phyloP scores from a whole-genome alignment of 306 rosid species.

The Glycine latifolia region DNA sequence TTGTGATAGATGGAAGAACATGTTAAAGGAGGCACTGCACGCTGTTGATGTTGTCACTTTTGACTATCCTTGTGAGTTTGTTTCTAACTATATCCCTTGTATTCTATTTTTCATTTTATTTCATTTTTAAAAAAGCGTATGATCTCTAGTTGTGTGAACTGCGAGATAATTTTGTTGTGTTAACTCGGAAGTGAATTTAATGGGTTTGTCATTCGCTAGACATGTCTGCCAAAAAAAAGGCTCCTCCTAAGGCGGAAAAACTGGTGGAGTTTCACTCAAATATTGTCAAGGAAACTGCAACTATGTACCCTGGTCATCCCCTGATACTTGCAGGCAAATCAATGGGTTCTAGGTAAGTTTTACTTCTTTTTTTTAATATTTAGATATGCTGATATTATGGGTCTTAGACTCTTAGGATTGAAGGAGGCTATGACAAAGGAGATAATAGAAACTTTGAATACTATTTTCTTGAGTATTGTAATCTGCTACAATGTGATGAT shows the following conservation, averaged over 20 bases:
- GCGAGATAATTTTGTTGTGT: too few relatives aligned
- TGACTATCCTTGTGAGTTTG: slow-evolving; percentile 84
- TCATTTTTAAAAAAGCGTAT: too few relatives aligned
- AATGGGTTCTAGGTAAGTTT: slow-evolving; percentile 83
- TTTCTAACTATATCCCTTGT: background rate
- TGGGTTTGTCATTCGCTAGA: slow-evolving; percentile 54
- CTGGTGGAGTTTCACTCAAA: slow-evolving; percentile 70
- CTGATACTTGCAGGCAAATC: slow-evolving; percentile 87
- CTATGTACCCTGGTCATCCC: slow-evolving; percentile 82
- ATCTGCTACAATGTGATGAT: too few relatives aligned
- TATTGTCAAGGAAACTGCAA: slow-evolving; percentile 68
- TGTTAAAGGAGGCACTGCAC: slow-evolving; percentile 66
- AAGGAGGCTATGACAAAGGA: background rate
- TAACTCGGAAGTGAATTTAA: background rate
- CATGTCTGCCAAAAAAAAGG: slow-evolving; percentile 71
- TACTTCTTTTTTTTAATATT: background rate
- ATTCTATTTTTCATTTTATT: too few relatives aligned
- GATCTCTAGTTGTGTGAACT: too few relatives aligned
- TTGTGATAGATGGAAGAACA: slow-evolving; percentile 70
- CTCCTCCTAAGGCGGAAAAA: slow-evolving; percentile 96
- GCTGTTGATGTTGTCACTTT: slow-evolving; percentile 87
- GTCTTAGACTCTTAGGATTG: background rate
- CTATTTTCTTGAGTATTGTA: too few relatives aligned
- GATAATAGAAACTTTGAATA: background rate
- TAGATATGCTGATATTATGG: background rate